Conservation (phyloP, 202 grass and related monocot genomes). For the Carex arenaria region DNA sequence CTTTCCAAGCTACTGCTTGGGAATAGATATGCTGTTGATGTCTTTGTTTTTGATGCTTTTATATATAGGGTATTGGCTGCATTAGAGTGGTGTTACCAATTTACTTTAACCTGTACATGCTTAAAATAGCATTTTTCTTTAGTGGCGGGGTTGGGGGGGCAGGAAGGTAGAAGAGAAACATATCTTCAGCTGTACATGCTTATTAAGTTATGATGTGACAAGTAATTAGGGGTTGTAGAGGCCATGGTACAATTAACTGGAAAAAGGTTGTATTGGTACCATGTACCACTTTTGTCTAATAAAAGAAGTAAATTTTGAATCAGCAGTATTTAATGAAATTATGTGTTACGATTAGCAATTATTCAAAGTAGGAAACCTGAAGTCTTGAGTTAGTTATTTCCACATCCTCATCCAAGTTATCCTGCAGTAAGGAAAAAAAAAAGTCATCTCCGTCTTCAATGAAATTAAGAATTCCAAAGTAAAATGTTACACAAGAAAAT, state of each 20-base stretch:
- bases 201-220: neutral
- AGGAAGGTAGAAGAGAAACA: neutral
- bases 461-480: neutral
- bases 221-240: neutral
- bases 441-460: neutral
- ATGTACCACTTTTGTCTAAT: neutral
- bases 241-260: neutral
- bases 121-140: neutral
- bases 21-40: neutral
- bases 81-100: neutral
- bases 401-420: constrained; percentile 44
- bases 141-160: neutral
- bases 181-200: neutral
- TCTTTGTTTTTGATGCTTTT: neutral
- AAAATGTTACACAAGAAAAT: neutral
- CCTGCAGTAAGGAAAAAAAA: constrained; percentile 35
- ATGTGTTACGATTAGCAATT: neutral
- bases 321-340: neutral
- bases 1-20: neutral
- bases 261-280: neutral
- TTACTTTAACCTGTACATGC: neutral
- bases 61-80: neutral
- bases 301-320: neutral
- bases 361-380: constrained; percentile 23
- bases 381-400: constrained; percentile 40